These are phyloP conservation scores for Paecilomyces fulvus DNA, from an alignment of 2,329 filamentous ascomycete species.

Conservation along the genomic window DNA sequence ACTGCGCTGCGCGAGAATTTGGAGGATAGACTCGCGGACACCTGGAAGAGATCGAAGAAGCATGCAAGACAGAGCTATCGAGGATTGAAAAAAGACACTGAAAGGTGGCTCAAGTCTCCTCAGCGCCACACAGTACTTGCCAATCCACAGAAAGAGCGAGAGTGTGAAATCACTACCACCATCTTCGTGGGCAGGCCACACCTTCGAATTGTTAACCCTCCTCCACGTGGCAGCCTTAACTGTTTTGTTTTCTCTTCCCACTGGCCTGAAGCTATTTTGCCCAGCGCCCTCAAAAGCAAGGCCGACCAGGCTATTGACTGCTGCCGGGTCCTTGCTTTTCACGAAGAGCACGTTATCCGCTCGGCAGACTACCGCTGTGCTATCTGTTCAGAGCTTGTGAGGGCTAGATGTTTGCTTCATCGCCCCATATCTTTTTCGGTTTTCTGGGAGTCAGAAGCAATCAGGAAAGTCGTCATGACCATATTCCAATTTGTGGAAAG, in stretches of 20 bases:
- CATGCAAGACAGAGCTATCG: not conserved
- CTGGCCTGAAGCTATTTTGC: constrained; percentile 9
- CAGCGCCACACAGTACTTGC: not conserved
- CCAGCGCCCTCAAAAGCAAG: constrained; percentile 2
- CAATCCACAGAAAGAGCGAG: not conserved
- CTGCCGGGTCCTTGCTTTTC: constrained; percentile 9
- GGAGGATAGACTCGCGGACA: not conserved
- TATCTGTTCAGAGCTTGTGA: constrained; percentile 9
- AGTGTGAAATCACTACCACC: constrained; percentile 5
- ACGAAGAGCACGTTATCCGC: constrained; percentile 12
- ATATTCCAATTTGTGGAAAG: constrained; percentile 12
- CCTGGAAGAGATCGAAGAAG: not conserved
- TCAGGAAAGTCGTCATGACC: constrained; percentile 8
- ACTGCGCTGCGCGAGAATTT: not conserved
- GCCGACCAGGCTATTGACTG: constrained; percentile 7
- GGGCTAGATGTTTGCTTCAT: constrained; percentile 12
- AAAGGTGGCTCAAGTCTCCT: not conserved
- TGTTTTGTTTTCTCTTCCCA: constrained; percentile 12
- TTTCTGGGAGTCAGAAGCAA: not conserved
- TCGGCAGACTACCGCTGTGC: constrained; percentile 12
- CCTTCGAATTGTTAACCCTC: constrained; percentile 3
- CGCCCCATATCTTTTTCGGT: constrained; percentile 10
- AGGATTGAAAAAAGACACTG: not conserved
- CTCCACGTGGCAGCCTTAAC: constrained; percentile 7
- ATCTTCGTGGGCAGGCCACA: constrained; percentile 12